These are phyloP conservation scores for Boletus pseudo-olivaceus DNA, from an alignment of 768 basidiomycete species.

Conservation along the genomic window DNA sequence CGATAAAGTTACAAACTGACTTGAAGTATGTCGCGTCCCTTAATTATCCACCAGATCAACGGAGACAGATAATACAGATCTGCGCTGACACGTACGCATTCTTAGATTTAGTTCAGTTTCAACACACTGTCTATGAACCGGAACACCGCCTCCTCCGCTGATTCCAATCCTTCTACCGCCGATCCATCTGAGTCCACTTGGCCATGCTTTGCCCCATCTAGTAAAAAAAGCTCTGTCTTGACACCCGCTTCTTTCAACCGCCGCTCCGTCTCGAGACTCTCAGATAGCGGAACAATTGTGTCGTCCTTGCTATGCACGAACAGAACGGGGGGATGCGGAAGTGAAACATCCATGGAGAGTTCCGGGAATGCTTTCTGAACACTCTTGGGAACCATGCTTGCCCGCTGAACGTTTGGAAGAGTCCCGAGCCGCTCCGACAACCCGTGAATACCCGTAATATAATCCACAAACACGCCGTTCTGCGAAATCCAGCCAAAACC, in stretches of 20 bases:
- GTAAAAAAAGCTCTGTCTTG: background rate
- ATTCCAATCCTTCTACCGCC: background rate
- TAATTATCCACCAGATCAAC: too few relatives aligned
- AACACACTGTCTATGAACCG: background rate
- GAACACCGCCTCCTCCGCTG: background rate
- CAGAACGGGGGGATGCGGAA: background rate
- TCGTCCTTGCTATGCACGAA: slow-evolving; percentile 3
- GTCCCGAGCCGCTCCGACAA: background rate
- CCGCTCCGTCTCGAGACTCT: background rate
- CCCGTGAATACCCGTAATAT: background rate
- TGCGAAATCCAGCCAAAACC: slow-evolving; percentile 2
- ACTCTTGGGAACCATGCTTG: background rate
- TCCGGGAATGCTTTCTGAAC: background rate
- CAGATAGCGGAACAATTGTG: background rate
- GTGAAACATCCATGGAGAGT: background rate
- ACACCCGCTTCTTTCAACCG: background rate
- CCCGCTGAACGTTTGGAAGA: background rate
- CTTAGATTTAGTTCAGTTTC: background rate
- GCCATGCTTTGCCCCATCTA: slow-evolving; percentile 1
- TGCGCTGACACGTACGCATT: background rate
- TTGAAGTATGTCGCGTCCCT: too few relatives aligned
- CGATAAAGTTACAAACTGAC: too few relatives aligned
- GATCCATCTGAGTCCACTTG: background rate
- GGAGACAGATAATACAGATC: too few relatives aligned
- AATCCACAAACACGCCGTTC: background rate